Conservation (phyloP, 208 protist species). For the Blechomonas ayalai region DNA sequence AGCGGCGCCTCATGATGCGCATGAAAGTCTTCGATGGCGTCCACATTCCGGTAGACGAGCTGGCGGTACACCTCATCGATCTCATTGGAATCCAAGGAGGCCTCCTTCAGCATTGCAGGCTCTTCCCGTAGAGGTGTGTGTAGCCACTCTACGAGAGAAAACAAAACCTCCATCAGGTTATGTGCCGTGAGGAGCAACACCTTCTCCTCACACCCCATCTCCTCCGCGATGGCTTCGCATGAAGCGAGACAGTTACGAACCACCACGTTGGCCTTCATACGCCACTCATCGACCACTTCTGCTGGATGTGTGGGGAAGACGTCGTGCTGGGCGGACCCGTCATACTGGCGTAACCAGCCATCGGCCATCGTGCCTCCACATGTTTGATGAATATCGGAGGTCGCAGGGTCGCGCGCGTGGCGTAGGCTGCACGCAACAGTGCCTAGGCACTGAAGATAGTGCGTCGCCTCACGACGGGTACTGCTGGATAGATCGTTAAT, state of each 20-base stretch:
- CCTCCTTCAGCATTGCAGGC: slow-evolving; percentile 21
- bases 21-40: not conserved
- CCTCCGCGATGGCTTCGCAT: slow-evolving; percentile 25
- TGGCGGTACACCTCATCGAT: not conserved
- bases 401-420: slow-evolving; percentile 18
- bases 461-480: slow-evolving; percentile 29
- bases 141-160: slow-evolving; percentile 27
- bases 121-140: slow-evolving; percentile 47
- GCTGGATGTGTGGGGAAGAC: slow-evolving; percentile 31
- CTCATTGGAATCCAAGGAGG: slow-evolving; percentile 17
- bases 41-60: not conserved
- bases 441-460: slow-evolving; percentile 43
- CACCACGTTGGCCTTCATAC: slow-evolving; percentile 74
- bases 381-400: slow-evolving; percentile 1
- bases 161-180: slow-evolving; percentile 16
- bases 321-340: slow-evolving; percentile 18
- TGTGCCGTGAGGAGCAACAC: slow-evolving; percentile 17
- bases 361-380: slow-evolving; percentile 52
- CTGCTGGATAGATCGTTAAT: slow-evolving; percentile 20
- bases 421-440: slow-evolving; percentile 47
- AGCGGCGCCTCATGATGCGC: not conserved
- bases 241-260: slow-evolving; percentile 49
- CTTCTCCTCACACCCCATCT: slow-evolving; percentile 21
- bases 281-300: slow-evolving; percentile 75
- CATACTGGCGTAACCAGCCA: slow-evolving; percentile 70